These are phyloP conservation scores for Ilyonectria robusta DNA, from an alignment of 2,329 filamentous ascomycete genomes.

Conservation along the genomic window DNA sequence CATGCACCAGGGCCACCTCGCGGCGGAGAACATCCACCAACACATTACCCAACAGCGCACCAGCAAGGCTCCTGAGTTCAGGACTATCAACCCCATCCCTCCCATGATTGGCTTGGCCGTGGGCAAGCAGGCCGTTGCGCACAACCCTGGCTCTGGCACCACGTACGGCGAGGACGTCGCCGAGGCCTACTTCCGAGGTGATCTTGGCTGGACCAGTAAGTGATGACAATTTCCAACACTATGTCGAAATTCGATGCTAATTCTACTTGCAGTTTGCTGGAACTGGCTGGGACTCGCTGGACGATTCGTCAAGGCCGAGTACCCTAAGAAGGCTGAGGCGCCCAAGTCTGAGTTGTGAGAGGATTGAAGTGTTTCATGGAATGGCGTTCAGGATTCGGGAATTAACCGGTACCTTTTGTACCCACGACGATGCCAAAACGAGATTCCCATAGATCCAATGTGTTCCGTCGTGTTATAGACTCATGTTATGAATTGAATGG, in stretches of 20 bases:
- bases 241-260: conserved; percentile 32
- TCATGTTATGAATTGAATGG: neutral
- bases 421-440: neutral
- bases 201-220: conserved; percentile 76
- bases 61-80: conserved; percentile 60
- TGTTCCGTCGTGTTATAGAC: neutral
- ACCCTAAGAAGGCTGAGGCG: conserved; percentile 41
- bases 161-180: conserved; percentile 74
- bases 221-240: conserved; percentile 30
- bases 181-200: conserved; percentile 75
- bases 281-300: conserved; percentile 65
- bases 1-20: conserved; percentile 79
- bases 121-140: conserved; percentile 78
- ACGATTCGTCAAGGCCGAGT: neutral
- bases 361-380: conserved; percentile 16
- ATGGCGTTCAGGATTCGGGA: conserved; percentile 39
- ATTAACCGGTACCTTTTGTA: conserved; percentile 8
- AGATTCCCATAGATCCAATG: neutral
- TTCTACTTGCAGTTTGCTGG: conserved; percentile 64
- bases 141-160: conserved; percentile 70
- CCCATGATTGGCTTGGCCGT: conserved; percentile 80
- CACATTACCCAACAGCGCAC: conserved; percentile 64
- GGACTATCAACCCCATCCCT: conserved; percentile 67
- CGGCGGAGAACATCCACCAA: conserved; percentile 78
- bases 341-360: conserved; percentile 38